phyloP scores from a whole-genome alignment of 768 basidiomycete species.

The Mycena kentingensis region DNA sequence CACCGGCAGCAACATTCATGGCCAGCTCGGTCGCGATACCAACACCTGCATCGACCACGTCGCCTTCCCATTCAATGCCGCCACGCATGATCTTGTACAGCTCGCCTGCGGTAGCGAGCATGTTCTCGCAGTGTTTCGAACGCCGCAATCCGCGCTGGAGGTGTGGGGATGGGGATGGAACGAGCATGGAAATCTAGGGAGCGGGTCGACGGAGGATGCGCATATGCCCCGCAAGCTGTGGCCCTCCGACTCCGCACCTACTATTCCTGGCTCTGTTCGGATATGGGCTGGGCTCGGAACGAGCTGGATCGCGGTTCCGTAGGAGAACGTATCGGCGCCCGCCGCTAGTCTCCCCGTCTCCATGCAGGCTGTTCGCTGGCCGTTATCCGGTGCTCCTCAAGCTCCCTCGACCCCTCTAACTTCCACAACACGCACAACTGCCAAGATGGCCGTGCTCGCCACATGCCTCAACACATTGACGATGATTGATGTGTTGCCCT shows the following conservation, averaged over 20 bases:
- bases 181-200: constrained; percentile 92
- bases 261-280: background rate
- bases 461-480: too few relatives aligned
- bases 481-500: too few relatives aligned
- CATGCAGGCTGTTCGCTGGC: too few relatives aligned
- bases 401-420: too few relatives aligned
- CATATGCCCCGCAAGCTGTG: constrained; percentile 54
- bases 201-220: constrained; percentile 60
- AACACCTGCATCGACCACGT: constrained; percentile 13
- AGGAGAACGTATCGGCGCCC: too few relatives aligned
- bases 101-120: constrained; percentile 88
- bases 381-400: too few relatives aligned
- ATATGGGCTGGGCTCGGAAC: constrained; percentile 29
- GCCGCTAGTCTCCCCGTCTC: too few relatives aligned
- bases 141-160: constrained; percentile 28
- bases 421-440: too few relatives aligned
- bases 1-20: constrained; percentile 59
- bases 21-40: constrained; percentile 61
- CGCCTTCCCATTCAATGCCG: constrained; percentile 24
- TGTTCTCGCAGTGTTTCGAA: constrained; percentile 49
- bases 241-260: constrained; percentile 34
- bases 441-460: too few relatives aligned
- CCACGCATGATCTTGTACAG: constrained; percentile 26
- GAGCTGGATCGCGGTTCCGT: constrained; percentile 24
- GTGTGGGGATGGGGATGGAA: constrained; percentile 98